Percentiles rank a stretch among this genome's conserved stretches.
phyloP scores from a whole-genome alignment of 331 rosid species.

The Malus hybrid region DNA sequence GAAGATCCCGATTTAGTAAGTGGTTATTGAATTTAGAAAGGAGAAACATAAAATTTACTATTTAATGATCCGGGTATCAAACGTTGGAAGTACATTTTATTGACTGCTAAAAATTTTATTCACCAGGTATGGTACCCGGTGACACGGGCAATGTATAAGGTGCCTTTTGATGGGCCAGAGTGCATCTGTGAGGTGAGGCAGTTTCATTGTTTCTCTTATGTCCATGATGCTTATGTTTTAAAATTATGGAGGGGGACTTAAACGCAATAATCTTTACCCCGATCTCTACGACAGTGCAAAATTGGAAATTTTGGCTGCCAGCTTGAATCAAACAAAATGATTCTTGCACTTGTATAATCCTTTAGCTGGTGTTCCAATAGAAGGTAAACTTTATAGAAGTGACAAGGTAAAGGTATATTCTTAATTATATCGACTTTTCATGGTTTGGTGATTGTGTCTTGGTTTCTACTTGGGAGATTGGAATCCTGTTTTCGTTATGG shows the following conservation, averaged over 20 bases:
- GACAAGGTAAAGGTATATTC: background rate
- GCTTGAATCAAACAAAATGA: background rate
- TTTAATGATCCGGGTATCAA: background rate
- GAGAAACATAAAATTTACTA: background rate
- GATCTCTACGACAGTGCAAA: background rate
- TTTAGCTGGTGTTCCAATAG: background rate
- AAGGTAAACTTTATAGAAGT: background rate
- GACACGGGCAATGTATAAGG: slow-evolving; percentile 75
- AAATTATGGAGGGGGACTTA: background rate
- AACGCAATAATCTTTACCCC: background rate
- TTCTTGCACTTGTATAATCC: background rate
- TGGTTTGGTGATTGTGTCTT: background rate
- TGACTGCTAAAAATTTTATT: slow-evolving; percentile 5
- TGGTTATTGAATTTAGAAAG: background rate
- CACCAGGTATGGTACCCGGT: slow-evolving; percentile 84
- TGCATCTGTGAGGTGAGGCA: slow-evolving; percentile 69
- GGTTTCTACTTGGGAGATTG: background rate
- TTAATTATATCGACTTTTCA: background rate
- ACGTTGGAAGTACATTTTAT: background rate
- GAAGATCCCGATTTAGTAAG: slow-evolving; percentile 75
- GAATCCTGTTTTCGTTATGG: background rate
- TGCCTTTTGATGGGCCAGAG: slow-evolving; percentile 78
- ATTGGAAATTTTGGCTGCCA: background rate
- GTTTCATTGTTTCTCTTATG: background rate
- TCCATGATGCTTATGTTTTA: slow-evolving; percentile 4